Evolutionary conservation across 2,329 filamentous ascomycete species (phyloP), one percentile per base, ranked within the genome.

Genomic region (Phialophora macrospora): DNA sequence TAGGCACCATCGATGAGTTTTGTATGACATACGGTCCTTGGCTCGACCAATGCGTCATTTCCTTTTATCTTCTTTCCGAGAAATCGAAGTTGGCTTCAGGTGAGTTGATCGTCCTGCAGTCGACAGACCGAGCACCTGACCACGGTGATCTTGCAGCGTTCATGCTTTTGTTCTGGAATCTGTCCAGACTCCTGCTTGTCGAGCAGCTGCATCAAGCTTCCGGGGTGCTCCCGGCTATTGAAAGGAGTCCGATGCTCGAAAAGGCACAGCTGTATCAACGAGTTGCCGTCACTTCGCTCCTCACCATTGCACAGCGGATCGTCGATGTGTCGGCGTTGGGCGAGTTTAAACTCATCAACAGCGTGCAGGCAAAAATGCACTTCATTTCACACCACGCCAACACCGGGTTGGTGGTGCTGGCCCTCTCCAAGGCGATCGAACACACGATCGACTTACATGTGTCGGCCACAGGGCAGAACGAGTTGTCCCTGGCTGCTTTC

Each of bases 351-450:
- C 65, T 67, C n/a, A 55, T 67, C 38, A 67, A 67, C 32, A 67
- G 65, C 55, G 54, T 64, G 17, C 61, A 64, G 41, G 56, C 62
- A 49, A 63, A 60, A 57, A 54, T 67, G 56, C 51, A 64, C 38
- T 64, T 67, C 51, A 61, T 67, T 30, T 67, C 60, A 32, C 65
- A 67, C 26, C 65, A 67, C 24, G 65, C 65, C 22, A 67, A 67
- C 26, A 67, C 65, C 22, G 48, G 17, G 11, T 38, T 67, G 32
- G 62, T 67, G 14, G 65, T 67, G 41, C 38, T 67, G 52, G 57
- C 61, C 14, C 52, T 67, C 14, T 59, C 54, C 22, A 67, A 67
- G 55, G 65, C 51, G 7, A 62, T 67, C 11, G 65, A 67, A 30
- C 65, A 67, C 48, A 67, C 61, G 5, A 67, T 67, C 28, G 65